Evolutionary conservation across 192 early-diverging fungal species (phyloP), one percentile per base, ranked within the genome.

Genomic region (Backusella circina): DNA sequence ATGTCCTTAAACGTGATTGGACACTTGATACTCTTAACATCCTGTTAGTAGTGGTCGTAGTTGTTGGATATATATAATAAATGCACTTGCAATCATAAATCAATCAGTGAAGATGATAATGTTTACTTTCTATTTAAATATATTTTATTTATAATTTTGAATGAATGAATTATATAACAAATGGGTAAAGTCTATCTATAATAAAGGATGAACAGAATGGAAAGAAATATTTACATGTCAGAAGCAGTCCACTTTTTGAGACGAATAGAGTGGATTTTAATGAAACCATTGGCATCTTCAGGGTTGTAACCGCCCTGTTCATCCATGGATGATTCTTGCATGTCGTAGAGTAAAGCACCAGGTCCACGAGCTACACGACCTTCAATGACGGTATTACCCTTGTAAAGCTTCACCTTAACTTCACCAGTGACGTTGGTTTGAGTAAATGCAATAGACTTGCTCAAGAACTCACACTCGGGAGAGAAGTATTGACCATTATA

Each of bases 401-500:
- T 98, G 93, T 97, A 98, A 26, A 99, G 88, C 87, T 98, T 97
- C 74, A 98, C 84, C 70, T 93, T 92, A 10, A 99, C 98, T 68
- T 92, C 89, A 73, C 98, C 98, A 79, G 94, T 92, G 77, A 99
- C 96, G 54, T 89, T 88, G 75, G 86, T 80, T 86, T 99, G 98
- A 39, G 93, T 93, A 51, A 91, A 86, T 26, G 87, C 88, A 38
- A 99, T 91, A 70, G 91, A 89, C 61, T 93, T 86, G 81, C 90
- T 91, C 78, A 98, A 84, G 82, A 96, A 92, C 74, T 97, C 95
- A 38, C 94, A 91, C 86, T 99, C 97, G 41, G 98, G 93, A 57
- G 96, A 95, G 85, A 95, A 99, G 91, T 97, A 98, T 77, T 94
- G 88, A 37, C 98, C 98, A 80, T 99, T 98, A 91, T 99, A 99